Evolutionary conservation across 2,329 filamentous ascomycete species (phyloP).

Genomic region (Claviceps monticola): DNA sequence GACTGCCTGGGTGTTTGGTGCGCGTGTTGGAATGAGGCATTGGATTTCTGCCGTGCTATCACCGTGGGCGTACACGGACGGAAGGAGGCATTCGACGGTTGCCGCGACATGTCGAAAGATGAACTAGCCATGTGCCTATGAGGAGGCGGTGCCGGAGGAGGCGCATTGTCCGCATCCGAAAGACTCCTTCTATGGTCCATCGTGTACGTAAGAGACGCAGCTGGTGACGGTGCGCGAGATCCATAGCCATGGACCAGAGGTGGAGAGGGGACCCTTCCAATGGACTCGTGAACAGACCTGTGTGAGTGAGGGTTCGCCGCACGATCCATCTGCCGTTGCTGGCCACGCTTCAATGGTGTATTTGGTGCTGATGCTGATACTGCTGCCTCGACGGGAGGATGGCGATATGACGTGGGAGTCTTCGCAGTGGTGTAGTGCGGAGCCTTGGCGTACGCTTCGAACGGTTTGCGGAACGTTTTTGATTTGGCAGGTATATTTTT

Average conservation of each 20-base stretch:
- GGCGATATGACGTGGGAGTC: conserved; percentile 42
- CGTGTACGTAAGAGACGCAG: conserved; percentile 10
- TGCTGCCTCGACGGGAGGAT: conserved; percentile 21
- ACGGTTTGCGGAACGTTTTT: conserved; percentile 51
- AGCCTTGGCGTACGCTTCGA: conserved; percentile 52
- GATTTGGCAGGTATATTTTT: conserved; percentile 43
- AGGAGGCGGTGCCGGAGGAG: conserved; percentile 71
- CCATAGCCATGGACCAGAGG: conserved; percentile 16
- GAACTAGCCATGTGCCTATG: conserved; percentile 50
- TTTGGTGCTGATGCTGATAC: conserved; percentile 4
- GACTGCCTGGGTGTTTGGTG: conserved; percentile 22
- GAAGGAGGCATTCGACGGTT: conserved; percentile 25
- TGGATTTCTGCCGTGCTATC: conserved; percentile 22
- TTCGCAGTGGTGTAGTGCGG: conserved; percentile 52
- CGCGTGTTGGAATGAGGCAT: conserved; percentile 18
- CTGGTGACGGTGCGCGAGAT: conserved; percentile 18
- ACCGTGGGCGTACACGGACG: conserved; percentile 14
- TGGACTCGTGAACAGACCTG: conserved; percentile 9
- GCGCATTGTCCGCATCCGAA: conserved; percentile 41
- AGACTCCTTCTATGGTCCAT: conserved; percentile 11
- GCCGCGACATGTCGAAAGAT: conserved; percentile 12
- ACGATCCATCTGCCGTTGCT: conserved; percentile 8
- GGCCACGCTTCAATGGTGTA: conserved; percentile 8
- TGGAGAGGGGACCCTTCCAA: conserved; percentile 9
- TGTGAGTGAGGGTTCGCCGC: conserved; percentile 16